Evolutionary conservation across 139 green algal species (phyloP).

Genomic region (Nannochloris sp.): DNA sequence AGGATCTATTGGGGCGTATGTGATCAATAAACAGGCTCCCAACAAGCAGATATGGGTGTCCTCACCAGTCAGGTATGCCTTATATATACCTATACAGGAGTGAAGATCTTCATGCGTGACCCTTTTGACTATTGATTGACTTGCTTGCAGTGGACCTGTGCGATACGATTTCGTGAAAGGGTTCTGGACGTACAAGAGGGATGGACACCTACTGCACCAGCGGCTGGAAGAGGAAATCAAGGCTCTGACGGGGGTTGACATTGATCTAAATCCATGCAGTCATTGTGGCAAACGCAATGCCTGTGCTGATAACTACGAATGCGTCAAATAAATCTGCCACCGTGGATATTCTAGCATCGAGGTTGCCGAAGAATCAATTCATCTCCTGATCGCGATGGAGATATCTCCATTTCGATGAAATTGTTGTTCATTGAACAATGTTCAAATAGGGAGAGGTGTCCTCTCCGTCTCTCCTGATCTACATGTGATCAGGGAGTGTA

Average conservation of each 20-base stretch:
- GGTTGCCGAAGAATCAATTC: no score
- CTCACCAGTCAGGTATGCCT: constrained; percentile 57
- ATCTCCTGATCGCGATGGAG: no score
- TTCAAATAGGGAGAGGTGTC: no score
- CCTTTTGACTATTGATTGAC: no score
- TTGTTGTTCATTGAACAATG: no score
- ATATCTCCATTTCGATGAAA: no score
- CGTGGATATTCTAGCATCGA: no score
- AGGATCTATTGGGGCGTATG: constrained; percentile 78
- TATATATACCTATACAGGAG: not conserved
- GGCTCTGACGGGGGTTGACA: constrained; percentile 32
- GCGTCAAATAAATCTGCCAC: not conserved
- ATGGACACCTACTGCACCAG: constrained; percentile 50
- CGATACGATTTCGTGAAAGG: constrained; percentile 47
- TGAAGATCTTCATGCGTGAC: not conserved
- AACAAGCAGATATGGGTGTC: constrained; percentile 96
- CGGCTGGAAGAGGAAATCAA: constrained; percentile 56
- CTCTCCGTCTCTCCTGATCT: no score
- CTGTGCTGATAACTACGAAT: constrained; percentile 9
- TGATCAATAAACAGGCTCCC: constrained; percentile 96
- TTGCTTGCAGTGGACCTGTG: constrained; percentile 28
- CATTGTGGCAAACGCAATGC: constrained; percentile 20
- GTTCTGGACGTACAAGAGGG: constrained; percentile 65
- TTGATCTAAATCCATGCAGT: constrained; percentile 23
- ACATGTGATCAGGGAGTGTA: no score